Conservation (phyloP, 202 grass and related monocot genomes). For the Panicum virgatum region DNA sequence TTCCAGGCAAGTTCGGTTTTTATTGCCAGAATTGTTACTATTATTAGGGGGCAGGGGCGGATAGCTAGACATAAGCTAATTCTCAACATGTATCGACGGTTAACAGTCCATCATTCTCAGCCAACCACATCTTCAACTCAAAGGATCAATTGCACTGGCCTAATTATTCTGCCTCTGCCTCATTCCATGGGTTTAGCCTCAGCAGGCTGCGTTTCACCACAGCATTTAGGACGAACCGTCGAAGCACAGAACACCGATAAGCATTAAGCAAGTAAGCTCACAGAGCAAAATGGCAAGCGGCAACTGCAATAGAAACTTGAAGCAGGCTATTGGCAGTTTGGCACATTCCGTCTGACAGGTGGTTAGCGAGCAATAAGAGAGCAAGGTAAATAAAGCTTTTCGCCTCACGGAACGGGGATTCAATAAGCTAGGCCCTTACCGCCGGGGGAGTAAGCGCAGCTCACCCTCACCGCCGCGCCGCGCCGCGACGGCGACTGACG, state of each 20-base stretch:
- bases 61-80: neutral
- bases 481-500: conserved; percentile 2
- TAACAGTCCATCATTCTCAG: conserved; percentile 11
- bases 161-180: neutral
- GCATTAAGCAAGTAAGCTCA: conserved; percentile 19
- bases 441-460: conserved; percentile 41
- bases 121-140: neutral
- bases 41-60: too few species aligned
- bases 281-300: neutral
- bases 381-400: neutral
- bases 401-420: neutral
- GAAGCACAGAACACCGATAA: neutral
- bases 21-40: neutral
- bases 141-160: neutral
- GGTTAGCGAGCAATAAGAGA: neutral
- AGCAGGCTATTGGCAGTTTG: neutral
- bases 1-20: neutral
- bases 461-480: conserved; percentile 21
- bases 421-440: conserved; percentile 35
- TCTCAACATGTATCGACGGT: neutral
- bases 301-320: neutral
- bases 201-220: neutral
- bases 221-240: neutral
- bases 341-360: neutral
- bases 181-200: neutral